Conservation (phyloP, 352 stramenopile genomes). For the Phytophthora ramorum region DNA sequence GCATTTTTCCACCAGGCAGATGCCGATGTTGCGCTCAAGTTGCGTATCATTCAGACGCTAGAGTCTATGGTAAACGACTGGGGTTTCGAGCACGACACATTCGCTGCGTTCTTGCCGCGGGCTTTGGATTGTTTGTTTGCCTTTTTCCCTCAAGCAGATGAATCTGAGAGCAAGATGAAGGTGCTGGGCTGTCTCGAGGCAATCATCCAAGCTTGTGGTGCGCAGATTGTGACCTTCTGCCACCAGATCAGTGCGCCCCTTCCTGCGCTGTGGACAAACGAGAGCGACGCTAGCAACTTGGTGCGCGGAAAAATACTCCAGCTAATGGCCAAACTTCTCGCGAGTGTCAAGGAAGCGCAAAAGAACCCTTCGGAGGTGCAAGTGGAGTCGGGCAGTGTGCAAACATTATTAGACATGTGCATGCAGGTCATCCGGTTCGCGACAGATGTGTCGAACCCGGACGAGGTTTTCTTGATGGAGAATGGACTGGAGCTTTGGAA, state of each 20-base stretch:
- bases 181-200: slow-evolving; percentile 75
- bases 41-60: slow-evolving; percentile 79
- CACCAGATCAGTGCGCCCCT: slow-evolving; percentile 76
- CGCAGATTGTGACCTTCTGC: slow-evolving; percentile 51
- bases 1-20: slow-evolving; percentile 41
- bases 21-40: slow-evolving; percentile 68
- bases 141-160: slow-evolving; percentile 69
- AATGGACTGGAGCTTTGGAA: slow-evolving; percentile 79
- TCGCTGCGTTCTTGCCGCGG: slow-evolving; percentile 69
- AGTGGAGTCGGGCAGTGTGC: slow-evolving; percentile 30
- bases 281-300: slow-evolving; percentile 80
- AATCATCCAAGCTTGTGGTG: slow-evolving; percentile 70
- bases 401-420: slow-evolving; percentile 70
- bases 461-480: slow-evolving; percentile 90
- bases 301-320: slow-evolving; percentile 85
- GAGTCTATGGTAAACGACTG: slow-evolving; percentile 86
- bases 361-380: slow-evolving; percentile 8
- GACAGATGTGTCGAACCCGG: slow-evolving; percentile 80
- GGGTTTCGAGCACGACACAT: slow-evolving; percentile 79
- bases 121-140: slow-evolving; percentile 69
- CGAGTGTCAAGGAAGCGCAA: slow-evolving; percentile 58
- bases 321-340: slow-evolving; percentile 71
- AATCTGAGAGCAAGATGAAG: slow-evolving; percentile 85
- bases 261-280: slow-evolving; percentile 73
- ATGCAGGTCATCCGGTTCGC: slow-evolving; percentile 74